Evolutionary conservation across 2,329 filamentous ascomycete species (phyloP).

Genomic region (Apiospora arundinis): DNA sequence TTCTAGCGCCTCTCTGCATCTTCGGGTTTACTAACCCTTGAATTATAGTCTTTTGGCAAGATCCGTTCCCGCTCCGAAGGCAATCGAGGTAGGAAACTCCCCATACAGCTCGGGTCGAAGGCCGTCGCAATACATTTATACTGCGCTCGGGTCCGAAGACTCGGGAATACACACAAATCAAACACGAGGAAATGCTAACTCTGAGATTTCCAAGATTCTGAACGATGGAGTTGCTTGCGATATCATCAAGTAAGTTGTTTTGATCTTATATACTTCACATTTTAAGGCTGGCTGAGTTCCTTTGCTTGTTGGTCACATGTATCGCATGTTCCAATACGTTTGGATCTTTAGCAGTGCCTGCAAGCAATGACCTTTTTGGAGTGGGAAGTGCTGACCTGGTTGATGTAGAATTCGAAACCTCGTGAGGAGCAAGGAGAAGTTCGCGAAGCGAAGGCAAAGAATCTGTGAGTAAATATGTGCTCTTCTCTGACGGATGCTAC

Average conservation of each 20-base stretch:
- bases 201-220: constrained; percentile 62
- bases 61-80: constrained; percentile 91
- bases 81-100: constrained; percentile 65
- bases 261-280: background rate
- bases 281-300: background rate
- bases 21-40: background rate
- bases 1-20: background rate
- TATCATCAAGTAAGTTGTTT: constrained; percentile 73
- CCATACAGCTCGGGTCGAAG: background rate
- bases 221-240: constrained; percentile 89
- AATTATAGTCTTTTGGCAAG: constrained; percentile 78
- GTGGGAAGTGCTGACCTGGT: background rate
- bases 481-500: no score
- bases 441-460: constrained; percentile 91
- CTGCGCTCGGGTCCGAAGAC: background rate
- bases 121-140: background rate
- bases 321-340: background rate
- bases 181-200: background rate
- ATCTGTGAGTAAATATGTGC: constrained; percentile 54
- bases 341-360: background rate
- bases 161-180: background rate
- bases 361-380: background rate
- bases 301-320: background rate
- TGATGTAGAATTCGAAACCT: constrained; percentile 70
- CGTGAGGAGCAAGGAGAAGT: constrained; percentile 92